Evolutionary conservation across 2,329 filamentous ascomycete species (phyloP), one percentile per base, ranked within the genome.

Genomic region (Pestalotiopsis sp.): DNA sequence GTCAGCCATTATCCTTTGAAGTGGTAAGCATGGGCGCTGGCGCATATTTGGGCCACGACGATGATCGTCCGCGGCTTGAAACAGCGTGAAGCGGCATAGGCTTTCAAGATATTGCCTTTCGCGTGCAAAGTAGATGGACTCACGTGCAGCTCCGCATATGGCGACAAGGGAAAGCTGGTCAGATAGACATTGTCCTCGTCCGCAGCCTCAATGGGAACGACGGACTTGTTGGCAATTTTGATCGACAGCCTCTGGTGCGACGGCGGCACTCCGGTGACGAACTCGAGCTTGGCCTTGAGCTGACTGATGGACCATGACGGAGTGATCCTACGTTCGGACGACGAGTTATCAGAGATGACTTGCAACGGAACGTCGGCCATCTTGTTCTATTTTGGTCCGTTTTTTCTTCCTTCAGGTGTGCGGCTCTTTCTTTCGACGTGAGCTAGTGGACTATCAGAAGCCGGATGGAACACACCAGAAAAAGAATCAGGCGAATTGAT

Each of bases 221-320:
- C 85, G 71, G 90, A 86, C 74, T 89, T 86, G 68, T 83, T 81
- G 41, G 87, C 84, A 17, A 90, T 84, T 78, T 91, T 93, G 77
- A 98, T 85, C 38, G 85, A 90, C 70, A 99, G 87, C 71, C 85
- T 89, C 80, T 98, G 96, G 70, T 87, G 90, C 38, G 87, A 87
- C 12, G 95, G 93, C 17, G 96, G 95, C 49, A 98, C 90, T 70
- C 96, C 96, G 2, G 95, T 98, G 81, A 98, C 91, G 70, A 94
- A 92, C 81, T 98, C 95, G 65, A 99, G 90, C 80, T 96, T 97
- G 66, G 86, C 83, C 83, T 95, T 97, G 75, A 98, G 87, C 75
- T 93, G 91, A 67, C 87, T 86, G 77, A 99, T 92, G 70, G 91
- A 92, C 96, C 96, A 99, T 73, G 95, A 92, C 14, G 95, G 95